Conservation (phyloP, 2,329 filamentous ascomycete genomes). For the Alternaria brassicicola region DNA sequence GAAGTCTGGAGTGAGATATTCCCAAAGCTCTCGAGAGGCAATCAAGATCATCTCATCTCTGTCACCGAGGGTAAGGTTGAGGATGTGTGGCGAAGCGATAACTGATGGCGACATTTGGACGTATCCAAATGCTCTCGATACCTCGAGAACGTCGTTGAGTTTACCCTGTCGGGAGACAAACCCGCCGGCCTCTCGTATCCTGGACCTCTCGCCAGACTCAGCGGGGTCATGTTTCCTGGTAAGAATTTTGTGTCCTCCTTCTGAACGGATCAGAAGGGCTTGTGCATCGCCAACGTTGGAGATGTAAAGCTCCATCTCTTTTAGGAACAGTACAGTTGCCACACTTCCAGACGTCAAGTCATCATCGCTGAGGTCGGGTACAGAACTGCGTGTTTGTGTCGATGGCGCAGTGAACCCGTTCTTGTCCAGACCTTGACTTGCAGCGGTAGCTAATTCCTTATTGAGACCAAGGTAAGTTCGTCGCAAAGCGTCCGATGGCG, state of each 20-base stretch:
- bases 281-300: conserved; percentile 96
- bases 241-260: conserved; percentile 80
- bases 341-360: conserved; percentile 90
- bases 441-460: conserved; percentile 88
- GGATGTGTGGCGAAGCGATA: conserved; percentile 86
- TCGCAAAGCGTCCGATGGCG: conserved; percentile 79
- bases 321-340: conserved; percentile 88
- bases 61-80: conserved; percentile 78
- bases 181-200: conserved; percentile 91
- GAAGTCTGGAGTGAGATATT: conserved; percentile 86
- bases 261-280: conserved; percentile 90
- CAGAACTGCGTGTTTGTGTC: conserved; percentile 68
- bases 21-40: conserved; percentile 92
- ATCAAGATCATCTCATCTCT: conserved; percentile 93
- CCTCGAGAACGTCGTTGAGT: conserved; percentile 87
- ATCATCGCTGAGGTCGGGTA: conserved; percentile 82
- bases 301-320: conserved; percentile 87
- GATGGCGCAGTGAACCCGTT: conserved; percentile 47
- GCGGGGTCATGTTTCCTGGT: conserved; percentile 94
- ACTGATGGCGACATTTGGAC: conserved; percentile 90
- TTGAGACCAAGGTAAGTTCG: conserved; percentile 88
- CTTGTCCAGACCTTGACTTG: conserved; percentile 80
- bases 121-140: conserved; percentile 94
- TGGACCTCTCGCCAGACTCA: conserved; percentile 79
- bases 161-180: conserved; percentile 95